Evolutionary conservation across 306 rosid genomes (phyloP).

Genomic region (Castanea crenata): DNA sequence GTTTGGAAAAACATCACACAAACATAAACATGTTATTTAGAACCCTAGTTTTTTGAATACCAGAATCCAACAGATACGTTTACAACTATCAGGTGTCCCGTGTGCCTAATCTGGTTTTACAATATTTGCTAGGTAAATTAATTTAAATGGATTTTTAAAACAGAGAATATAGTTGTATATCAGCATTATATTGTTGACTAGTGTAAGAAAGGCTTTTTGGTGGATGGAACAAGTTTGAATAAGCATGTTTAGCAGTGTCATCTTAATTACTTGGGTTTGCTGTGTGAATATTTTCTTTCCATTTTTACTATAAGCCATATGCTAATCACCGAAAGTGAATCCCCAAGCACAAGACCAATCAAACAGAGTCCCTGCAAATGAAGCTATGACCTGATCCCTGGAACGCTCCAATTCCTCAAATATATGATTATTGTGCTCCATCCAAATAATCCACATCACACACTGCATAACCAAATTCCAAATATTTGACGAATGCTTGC

Average conservation of each 20-base stretch:
- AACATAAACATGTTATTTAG: neutral
- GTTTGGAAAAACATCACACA: neutral
- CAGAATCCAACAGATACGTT: neutral
- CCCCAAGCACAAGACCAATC: too few species aligned
- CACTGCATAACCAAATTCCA: too few species aligned
- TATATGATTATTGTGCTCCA: too few species aligned
- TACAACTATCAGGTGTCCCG: neutral
- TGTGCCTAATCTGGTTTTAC: neutral
- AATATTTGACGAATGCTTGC: too few species aligned
- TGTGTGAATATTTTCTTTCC: neutral
- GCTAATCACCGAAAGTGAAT: neutral
- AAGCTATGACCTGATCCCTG: too few species aligned
- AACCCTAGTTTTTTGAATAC: neutral
- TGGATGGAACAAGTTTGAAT: neutral
- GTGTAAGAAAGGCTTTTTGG: neutral
- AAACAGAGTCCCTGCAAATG: too few species aligned
- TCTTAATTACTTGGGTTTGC: neutral
- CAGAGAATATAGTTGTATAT: neutral
- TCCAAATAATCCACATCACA: too few species aligned
- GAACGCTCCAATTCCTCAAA: too few species aligned
- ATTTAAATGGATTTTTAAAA: neutral
- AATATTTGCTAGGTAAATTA: neutral
- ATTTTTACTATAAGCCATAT: neutral
- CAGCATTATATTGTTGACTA: neutral
- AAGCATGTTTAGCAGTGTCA: neutral